These are phyloP conservation scores for Gossypium mustelinum DNA, from an alignment of 345 rosid species.

Conservation along the genomic window DNA sequence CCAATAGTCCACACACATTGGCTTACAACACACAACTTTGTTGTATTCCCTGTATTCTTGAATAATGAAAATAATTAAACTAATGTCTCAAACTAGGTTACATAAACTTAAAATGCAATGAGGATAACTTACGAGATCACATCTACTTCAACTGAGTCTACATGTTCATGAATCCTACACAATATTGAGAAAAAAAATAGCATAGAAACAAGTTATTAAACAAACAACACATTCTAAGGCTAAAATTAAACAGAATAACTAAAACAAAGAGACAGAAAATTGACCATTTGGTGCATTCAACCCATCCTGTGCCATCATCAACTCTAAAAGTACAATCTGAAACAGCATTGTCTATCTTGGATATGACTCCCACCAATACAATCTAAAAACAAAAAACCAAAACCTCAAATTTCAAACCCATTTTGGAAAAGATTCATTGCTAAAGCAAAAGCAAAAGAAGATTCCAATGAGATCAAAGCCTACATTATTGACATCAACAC, in stretches of 20 bases:
- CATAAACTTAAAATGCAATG: neutral
- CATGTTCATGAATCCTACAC: conserved; percentile 61
- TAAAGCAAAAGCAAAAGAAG: neutral
- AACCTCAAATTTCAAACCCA: neutral
- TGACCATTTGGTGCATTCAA: conserved; percentile 84
- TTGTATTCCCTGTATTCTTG: neutral
- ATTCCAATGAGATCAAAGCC: conserved; percentile 11
- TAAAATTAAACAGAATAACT: neutral
- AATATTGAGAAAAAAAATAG: conserved; percentile 27
- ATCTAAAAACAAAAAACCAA: conserved; percentile 38
- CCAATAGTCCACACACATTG: neutral
- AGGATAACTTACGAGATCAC: conserved; percentile 50
- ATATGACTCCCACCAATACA: conserved; percentile 58
- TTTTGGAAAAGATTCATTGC: neutral
- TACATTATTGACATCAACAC: conserved; percentile 60
- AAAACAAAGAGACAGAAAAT: neutral
- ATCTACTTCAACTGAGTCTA: conserved; percentile 72
- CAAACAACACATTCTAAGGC: neutral
- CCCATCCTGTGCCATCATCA: conserved; percentile 83
- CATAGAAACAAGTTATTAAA: neutral
- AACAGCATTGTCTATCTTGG: conserved; percentile 66
- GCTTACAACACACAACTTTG: neutral
- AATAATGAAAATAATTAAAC: neutral
- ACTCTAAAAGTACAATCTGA: conserved; percentile 59
- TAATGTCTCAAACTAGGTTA: neutral